phyloP scores from a whole-genome alignment of 2,329 filamentous ascomycete species.

The Neonectria magnoliae region DNA sequence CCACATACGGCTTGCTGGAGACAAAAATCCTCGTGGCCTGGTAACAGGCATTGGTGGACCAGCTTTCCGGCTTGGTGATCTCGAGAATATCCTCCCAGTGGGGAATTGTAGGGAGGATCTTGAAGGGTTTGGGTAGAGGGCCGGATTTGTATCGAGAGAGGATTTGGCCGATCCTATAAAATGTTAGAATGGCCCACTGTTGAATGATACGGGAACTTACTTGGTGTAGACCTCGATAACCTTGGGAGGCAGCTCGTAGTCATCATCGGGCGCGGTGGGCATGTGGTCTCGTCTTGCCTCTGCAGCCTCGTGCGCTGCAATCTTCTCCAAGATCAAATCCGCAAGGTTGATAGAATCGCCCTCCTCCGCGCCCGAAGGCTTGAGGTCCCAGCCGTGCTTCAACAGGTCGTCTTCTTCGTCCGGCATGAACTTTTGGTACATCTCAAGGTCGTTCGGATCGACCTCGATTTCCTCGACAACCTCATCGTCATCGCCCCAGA shows the following conservation, averaged over 20 bases:
- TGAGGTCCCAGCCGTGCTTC: slow-evolving; percentile 68
- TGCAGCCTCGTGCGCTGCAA: slow-evolving; percentile 86
- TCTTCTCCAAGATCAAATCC: slow-evolving; percentile 93
- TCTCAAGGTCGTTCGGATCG: slow-evolving; percentile 87
- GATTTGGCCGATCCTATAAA: slow-evolving; percentile 78
- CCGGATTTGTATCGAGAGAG: slow-evolving; percentile 94
- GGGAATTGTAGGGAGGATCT: slow-evolving; percentile 91
- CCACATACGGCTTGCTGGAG: slow-evolving; percentile 80
- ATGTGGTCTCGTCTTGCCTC: slow-evolving; percentile 56
- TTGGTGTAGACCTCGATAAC: slow-evolving; percentile 95
- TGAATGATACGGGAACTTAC: slow-evolving; percentile 53
- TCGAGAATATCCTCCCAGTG: slow-evolving; percentile 89
- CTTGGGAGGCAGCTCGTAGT: slow-evolving; percentile 87
- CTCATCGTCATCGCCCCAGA: slow-evolving; percentile 84
- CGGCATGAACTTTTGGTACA: slow-evolving; percentile 90
- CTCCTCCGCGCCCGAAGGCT: slow-evolving; percentile 58
- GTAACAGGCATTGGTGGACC: slow-evolving; percentile 82
- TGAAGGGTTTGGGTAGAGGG: slow-evolving; percentile 97
- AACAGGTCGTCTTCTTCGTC: slow-evolving; percentile 77
- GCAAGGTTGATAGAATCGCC: slow-evolving; percentile 80
- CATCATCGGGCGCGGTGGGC: slow-evolving; percentile 73
- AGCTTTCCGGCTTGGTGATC: slow-evolving; percentile 80
- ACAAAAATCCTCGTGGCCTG: slow-evolving; percentile 94
- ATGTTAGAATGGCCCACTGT: slow-evolving; percentile 22
- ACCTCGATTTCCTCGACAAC: slow-evolving; percentile 79